Base-by-base conservation (phyloP, 768 basidiomycete genomes). In the Gautieria morchelliformis region DNA sequence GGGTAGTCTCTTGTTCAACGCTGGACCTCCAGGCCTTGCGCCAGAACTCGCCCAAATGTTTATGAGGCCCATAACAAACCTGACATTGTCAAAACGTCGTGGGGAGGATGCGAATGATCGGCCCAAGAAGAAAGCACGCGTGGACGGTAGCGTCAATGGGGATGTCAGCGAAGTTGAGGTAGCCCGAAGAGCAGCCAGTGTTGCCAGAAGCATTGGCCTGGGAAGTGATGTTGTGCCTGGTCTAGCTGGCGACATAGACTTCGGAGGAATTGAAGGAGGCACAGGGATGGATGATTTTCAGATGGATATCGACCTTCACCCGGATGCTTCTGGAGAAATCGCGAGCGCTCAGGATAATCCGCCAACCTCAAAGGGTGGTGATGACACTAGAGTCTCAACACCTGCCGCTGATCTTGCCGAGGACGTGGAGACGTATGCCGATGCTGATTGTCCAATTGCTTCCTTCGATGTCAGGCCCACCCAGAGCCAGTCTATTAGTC, bases 1-100 rank as follows among this genome's bases (percentile, higher is more conserved):
- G n/a, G 85, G 84, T 27, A 81, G 78, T 3, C 86, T 85, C 65
- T 68, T 68, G 61, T 85, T 94, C 70, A 89, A 80, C 64, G 87
- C 85, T 46, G 93, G 87, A 0, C 93, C 94, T 11, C 87, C 88
- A 12, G 90, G 90, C 9, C 69, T 94, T 50, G 81, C 84, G 0
- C 85, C 87, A 0, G 91, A 95, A 68, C 75, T 99, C 20, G 78
- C 81, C 1, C 81, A 87, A 53, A 72, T 99, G 55, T 99, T 96
- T 72, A 77, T 87, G 74, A 87, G 88, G 42, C 90, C 92, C 10
- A 62, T 85, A 4, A 75, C 75, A 39, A 71, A 59, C 37, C 63
- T 71, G n/a, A 69, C 70, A 5, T 47, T 68, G 5, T 63, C 76
- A n/a, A 89, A 89, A 66, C 81, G 85, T 52, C 78, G 83, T 44